Base-by-base conservation (phyloP, 2,329 filamentous ascomycete genomes). In the Botrytis cinerea region DNA sequence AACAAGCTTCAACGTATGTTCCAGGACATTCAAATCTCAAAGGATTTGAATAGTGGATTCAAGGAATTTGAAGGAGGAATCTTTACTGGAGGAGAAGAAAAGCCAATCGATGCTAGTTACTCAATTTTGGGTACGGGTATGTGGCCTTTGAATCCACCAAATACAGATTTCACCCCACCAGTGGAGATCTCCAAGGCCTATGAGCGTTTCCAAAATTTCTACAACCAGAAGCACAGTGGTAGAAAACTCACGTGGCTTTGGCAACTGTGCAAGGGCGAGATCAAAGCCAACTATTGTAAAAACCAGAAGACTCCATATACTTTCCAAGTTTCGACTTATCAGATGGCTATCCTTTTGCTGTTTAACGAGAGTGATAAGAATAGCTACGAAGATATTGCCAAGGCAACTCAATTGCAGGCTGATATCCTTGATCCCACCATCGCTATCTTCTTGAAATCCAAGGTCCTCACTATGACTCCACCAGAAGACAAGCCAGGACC, bases 1-100 rank as follows among this genome's bases (percentile, higher is more conserved):
- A 99, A 98, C 87, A 98, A 98, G 85, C 88, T 99, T 63, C 95
- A 98, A 85, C 94, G 97, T 81, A 99, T 99, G 96, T 99, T 98
- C 88, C 95, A 98, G 82, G 96, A 99, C 81, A 98, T 99, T 86
- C 96, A 99, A 82, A 97, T 97, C 69, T 98, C 95, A 76, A 98
- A 98, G 84, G 96, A 99, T 83, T 88, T 99, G 64, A 99, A 99
- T 83, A 88, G 89, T 66, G 91, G 92, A 45, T 99, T 97, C 86
- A 92, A 93, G 80, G 93, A 94, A 51, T 92, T 88, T 82, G 91
- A 95, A 79, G 85, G 88, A 18, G 87, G 88, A 78, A 86, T 86
- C n/a, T 81, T 89, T 6, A 87, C 93, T 59, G 89, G 90, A 74
- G 88, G 87, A 62, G 88, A 90, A 70, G 84, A 86, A 71, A 93